These are phyloP conservation scores for Lodderomyces parapsilosis DNA, from an alignment of 1,139 yeast genomes.

Conservation along the genomic window DNA sequence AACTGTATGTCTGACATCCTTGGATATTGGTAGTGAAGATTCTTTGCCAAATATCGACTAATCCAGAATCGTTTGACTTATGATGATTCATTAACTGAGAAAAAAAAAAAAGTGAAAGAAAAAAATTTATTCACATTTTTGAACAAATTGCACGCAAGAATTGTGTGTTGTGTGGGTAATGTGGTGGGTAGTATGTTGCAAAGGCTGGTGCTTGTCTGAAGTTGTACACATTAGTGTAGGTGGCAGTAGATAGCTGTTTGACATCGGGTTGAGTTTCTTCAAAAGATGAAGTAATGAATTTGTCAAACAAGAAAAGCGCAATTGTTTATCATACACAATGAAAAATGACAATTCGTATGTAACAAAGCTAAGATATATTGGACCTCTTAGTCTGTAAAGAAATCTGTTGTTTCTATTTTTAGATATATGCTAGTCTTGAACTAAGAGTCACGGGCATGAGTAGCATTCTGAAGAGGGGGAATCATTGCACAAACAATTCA, in stretches of 20 bases:
- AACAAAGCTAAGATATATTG: too few relatives aligned
- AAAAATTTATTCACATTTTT: background rate
- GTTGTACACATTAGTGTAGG: too few relatives aligned
- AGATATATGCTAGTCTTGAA: background rate
- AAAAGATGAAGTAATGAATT: too few relatives aligned
- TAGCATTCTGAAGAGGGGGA: too few relatives aligned
- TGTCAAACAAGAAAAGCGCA: too few relatives aligned
- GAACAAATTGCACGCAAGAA: background rate
- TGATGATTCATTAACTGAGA: background rate
- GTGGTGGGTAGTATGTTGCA: background rate
- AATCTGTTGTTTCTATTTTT: background rate
- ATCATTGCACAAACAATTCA: too few relatives aligned
- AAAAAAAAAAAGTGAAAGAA: background rate
- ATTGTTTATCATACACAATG: too few relatives aligned
- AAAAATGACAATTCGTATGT: too few relatives aligned
- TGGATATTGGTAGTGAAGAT: background rate
- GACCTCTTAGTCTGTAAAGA: background rate
- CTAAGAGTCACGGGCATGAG: too few relatives aligned
- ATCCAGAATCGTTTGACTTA: background rate
- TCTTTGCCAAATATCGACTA: background rate
- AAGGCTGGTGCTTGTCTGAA: too few relatives aligned
- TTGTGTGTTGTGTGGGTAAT: background rate
- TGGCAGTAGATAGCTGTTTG: too few relatives aligned
- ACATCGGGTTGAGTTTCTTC: too few relatives aligned
- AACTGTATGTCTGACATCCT: slow-evolving; percentile 5